Base-by-base conservation (phyloP, 2,329 filamentous ascomycete genomes). In the Dothiorella sarmentorum region DNA sequence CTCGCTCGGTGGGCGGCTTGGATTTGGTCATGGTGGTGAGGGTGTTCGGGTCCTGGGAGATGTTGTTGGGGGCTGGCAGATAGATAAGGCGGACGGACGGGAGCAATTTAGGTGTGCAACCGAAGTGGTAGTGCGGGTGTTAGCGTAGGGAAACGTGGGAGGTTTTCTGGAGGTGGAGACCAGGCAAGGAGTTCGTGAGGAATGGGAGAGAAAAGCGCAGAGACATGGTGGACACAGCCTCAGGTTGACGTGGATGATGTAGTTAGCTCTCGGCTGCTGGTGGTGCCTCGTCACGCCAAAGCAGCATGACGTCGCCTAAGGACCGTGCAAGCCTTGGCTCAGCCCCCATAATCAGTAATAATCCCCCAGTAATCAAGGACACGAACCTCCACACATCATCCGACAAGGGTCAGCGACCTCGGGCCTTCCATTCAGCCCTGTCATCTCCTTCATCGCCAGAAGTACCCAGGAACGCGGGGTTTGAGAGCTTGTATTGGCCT, bases 21-120 rank as follows among this genome's bases (percentile, higher is more conserved):
- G 31, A n/a, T 22, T 49, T 57, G 55, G 42, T 22, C 56, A 58
- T 58, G 26, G 20, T 18, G n/a, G n/a, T n/a, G n/a, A n/a, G n/a
- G n/a, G n/a, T n/a, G n/a, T n/a, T n/a, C n/a, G n/a, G n/a, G n/a
- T n/a, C n/a, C n/a, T n/a, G n/a, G n/a, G n/a, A n/a, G n/a, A n/a
- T n/a, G n/a, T n/a, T n/a, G n/a, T n/a, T n/a, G n/a, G n/a, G n/a
- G n/a, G n/a, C n/a, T n/a, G n/a, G n/a, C n/a, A n/a, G n/a, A n/a
- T n/a, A n/a, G n/a, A 31, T 22, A 53, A 29, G 49, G 17, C 49
- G 35, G n/a, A n/a, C n/a, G n/a, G n/a, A 22, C 2, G 35, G n/a
- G 33, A 17, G 49, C n/a, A 31, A 31, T 45, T 45, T 17, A 45
- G 4, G 43, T 45, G n/a, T 53, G n/a, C 49, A 53, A 13, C 22